phyloP scores from a whole-genome alignment of 108 stramenopile genomes.

The Craspedostauros australis region DNA sequence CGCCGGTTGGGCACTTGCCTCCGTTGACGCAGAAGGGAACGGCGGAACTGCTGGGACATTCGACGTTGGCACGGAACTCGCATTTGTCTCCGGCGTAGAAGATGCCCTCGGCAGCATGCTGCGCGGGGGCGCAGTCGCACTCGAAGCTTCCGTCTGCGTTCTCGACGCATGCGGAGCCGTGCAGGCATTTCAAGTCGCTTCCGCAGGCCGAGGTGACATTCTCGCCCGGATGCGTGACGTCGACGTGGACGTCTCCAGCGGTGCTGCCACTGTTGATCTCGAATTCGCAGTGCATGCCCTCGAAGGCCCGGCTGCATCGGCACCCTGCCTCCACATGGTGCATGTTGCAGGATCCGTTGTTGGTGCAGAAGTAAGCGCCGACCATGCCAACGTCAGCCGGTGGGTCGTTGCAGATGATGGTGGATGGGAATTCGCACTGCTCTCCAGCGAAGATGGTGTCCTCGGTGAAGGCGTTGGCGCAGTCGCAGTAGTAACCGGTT shows the following conservation, averaged over 20 bases:
- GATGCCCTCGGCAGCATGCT: no score
- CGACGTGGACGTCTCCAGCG: constrained; percentile 2
- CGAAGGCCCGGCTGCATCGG: no score
- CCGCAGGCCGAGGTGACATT: no score
- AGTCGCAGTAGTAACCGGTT: constrained; percentile 8
- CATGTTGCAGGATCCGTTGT: constrained; percentile 16
- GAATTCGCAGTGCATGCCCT: constrained; percentile 37
- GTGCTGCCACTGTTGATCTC: no score
- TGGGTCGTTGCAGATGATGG: constrained; percentile 15
- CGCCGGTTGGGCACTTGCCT: constrained; percentile 22
- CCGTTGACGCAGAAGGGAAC: constrained; percentile 37
- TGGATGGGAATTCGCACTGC: constrained; percentile 29
- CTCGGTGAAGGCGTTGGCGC: constrained; percentile 8
- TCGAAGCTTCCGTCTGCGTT: no score
- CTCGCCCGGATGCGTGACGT: constrained; percentile 2
- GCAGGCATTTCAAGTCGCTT: no score
- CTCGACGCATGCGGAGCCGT: no score
- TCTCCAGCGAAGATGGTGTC: constrained; percentile 11
- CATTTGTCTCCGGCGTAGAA: constrained; percentile 13
- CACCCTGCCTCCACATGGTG: constrained; percentile 3
- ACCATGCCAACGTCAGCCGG: neutral
- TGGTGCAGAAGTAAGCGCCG: constrained; percentile 17
- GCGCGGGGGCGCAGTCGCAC: no score
- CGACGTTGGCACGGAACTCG: neutral
- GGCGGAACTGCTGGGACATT: constrained; percentile 2